Conservation (phyloP, 768 basidiomycete genomes). For the Podaxis sp. region DNA sequence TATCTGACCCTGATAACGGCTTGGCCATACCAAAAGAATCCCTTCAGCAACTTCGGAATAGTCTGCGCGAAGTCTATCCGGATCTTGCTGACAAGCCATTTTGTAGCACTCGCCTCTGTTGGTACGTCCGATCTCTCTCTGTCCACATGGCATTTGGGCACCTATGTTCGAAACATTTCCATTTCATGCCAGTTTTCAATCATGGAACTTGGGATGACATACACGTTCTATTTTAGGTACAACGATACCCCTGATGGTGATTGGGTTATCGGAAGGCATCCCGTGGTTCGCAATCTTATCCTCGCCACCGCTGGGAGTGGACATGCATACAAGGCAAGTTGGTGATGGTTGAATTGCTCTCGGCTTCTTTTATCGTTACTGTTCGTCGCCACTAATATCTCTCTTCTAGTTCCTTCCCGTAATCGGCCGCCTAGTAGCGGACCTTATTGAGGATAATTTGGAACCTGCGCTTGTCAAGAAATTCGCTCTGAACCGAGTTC, state of each 20-base stretch:
- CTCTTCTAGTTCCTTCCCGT: conserved; percentile 76
- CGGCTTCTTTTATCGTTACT: background rate
- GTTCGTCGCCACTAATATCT: background rate
- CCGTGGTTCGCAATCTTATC: conserved; percentile 54
- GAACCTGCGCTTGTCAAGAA: conserved; percentile 47
- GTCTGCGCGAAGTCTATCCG: conserved; percentile 66
- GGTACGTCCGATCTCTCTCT: conserved; percentile 46
- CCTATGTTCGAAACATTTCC: background rate
- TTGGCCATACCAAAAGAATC: conserved; percentile 63
- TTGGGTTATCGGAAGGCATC: conserved; percentile 83
- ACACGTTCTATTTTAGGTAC: conserved; percentile 57
- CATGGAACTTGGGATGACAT: background rate
- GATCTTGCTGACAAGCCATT: conserved; percentile 74
- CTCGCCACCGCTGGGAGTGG: conserved; percentile 89
- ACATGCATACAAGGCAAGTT: conserved; percentile 77
- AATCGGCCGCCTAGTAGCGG: conserved; percentile 74
- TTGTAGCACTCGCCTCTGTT: conserved; percentile 77
- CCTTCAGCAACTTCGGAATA: conserved; percentile 47
- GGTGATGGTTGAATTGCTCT: background rate
- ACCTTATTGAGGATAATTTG: conserved; percentile 65
- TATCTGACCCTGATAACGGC: conserved; percentile 56
- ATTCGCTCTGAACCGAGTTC: conserved; percentile 61
- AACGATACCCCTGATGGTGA: conserved; percentile 83
- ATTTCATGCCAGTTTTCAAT: background rate
- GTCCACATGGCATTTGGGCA: background rate